Evolutionary conservation across 768 basidiomycete genomes (phyloP), one percentile per base, ranked within the genome.

Genomic region (Kwoniella dendrophila): DNA sequence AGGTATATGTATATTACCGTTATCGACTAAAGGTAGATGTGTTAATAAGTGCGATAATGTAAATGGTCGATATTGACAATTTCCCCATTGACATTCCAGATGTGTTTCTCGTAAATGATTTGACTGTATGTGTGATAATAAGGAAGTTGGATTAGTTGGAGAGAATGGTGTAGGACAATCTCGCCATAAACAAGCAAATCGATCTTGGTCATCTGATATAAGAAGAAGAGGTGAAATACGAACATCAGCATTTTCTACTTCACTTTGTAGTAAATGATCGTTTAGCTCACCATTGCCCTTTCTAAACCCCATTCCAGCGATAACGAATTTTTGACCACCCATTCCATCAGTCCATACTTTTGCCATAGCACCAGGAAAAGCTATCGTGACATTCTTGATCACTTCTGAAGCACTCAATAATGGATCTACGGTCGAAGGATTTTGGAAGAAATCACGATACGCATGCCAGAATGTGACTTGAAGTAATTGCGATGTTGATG

Each of bases 391-490:
- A 64, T 90, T 90, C 79, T 95, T 94, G 78, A 99, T 97, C 50
- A 96, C 90, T 44, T 99, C 95, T 0, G 90, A 88, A 0, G 96
- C 94, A 2, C 87, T 85, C 2, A 93, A 84, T 44, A 91, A 75
- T 20, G 68, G 70, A 11, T 77, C 73, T 34, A 72, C 66, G 11
- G 71, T 66, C 0, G 52, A 48, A 4, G 66, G 68, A 61, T 83
- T 85, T 1, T 84, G 80, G 70, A 97, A 96, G 0, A 85, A 85
- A 61, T 90, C 88, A 64, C 89, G 88, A 80, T 99, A 99, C 12
- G 93, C 83, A 59, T 86, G 91, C 94, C 95, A 99, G 72, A 99
- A 91, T 57, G 90, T 88, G 33, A 95, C 92, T 78, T 98, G 96
- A 0, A 91, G 92, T 47, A 97, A 81, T 72, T 93, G 90, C 3